Percentiles rank a stretch among this genome's conserved stretches.
phyloP scores from a whole-genome alignment of 371 early-diverging fungal species.

The Mucor indicus region DNA sequence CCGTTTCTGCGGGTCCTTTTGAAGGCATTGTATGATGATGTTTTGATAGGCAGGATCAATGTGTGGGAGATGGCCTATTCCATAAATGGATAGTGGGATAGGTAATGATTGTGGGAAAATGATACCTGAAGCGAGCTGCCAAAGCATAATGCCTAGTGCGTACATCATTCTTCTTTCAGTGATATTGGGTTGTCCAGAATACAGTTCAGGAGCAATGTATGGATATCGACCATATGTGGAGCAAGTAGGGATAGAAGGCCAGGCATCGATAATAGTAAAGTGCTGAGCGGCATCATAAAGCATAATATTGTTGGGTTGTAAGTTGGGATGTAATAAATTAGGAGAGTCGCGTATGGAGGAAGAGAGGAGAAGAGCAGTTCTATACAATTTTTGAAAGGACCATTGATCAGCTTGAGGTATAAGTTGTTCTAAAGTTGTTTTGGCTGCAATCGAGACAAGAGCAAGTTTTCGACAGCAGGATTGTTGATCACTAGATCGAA shows the following conservation, averaged over 20 bases:
- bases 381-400: constrained; percentile 12
- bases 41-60: constrained; percentile 5
- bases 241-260: neutral
- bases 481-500: constrained; percentile 1
- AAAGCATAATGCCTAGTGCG: constrained; percentile 40
- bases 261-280: constrained; percentile 3
- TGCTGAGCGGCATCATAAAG: neutral
- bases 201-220: constrained; percentile 40
- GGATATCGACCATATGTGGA: constrained; percentile 35
- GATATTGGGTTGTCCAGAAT: neutral
- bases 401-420: constrained; percentile 25
- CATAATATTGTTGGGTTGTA: constrained; percentile 16
- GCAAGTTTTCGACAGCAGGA: constrained; percentile 5
- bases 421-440: constrained; percentile 13
- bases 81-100: constrained; percentile 26
- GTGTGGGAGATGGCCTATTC: constrained; percentile 16
- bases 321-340: constrained; percentile 9
- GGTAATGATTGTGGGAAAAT: constrained; percentile 31
- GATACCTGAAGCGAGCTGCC: constrained; percentile 44
- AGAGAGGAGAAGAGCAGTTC: constrained; percentile 3
- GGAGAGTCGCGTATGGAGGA: constrained; percentile 8
- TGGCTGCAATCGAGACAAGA: constrained; percentile 8
- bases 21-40: constrained; percentile 4
- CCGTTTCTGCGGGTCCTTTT: neutral
- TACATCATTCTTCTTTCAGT: constrained; percentile 32